Base-by-base conservation (phyloP, 169 alveolate genomes). In the Eimeria necatrix region DNA sequence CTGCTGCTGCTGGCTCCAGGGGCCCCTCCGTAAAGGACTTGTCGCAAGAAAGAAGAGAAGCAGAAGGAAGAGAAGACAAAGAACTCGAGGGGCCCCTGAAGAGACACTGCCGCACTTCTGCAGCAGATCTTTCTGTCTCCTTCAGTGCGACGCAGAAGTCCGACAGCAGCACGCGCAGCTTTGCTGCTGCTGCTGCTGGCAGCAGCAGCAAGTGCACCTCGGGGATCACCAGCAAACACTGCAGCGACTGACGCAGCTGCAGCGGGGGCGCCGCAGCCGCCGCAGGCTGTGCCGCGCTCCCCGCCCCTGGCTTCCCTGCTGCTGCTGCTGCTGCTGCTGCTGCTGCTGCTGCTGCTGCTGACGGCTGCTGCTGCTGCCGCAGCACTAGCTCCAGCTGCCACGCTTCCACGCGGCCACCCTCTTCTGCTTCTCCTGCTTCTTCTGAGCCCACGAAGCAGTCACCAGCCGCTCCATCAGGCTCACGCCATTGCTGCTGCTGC, bases 371-470 rank as follows among this genome's bases (percentile, higher is more conserved):
- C 71, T 80, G 89, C 73, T 80, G 89, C 89, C 53, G 89, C 71
- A n/a, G 89, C 49, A 80, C 61, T 49, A 80, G 48, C 89, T 80
- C 89, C 16, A 80, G 53, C 22, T 80, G 89, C 89, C 89, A 80
- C 9, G 64, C 89, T 22, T 80, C 71, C 16, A 56, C 61, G 20
- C 71, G 24, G 18, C 48, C n/a, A 8, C 12, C 7, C 20, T 22
- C 89, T 24, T 80, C 71, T 52, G 22, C 89, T 22, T 4, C 71
- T n/a, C 51, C 89, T 4, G n/a, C 18, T n/a, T 22, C 70, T n/a
- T 52, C 89, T 7, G 22, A 8, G 46, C 46, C 8, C 16, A 68
- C 46, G 12, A n/a, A 18, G 16, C 4, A n/a, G 2, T 68, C 78
- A 16, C 4, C 18, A 16, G n/a, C 4, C 2, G 18, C 22, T 4